phyloP scores from a whole-genome alignment of 441 rosid genomes.

The Cnidoscolus chayamansa region DNA sequence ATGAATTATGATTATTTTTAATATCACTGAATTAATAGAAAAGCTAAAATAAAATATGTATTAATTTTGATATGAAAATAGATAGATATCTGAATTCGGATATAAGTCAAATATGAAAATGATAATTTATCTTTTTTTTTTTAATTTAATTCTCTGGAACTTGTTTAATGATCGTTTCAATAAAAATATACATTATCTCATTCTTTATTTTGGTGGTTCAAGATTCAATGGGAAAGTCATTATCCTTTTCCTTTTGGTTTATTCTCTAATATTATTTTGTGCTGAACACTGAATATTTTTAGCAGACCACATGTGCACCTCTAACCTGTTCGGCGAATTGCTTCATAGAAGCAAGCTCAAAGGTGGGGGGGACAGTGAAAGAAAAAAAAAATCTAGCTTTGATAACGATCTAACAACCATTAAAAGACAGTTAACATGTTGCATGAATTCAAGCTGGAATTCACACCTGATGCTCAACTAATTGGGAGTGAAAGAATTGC shows the following conservation, averaged over 20 bases:
- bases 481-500: constrained; percentile 19
- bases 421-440: neutral
- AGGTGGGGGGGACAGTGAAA: neutral
- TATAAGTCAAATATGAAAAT: too few species aligned
- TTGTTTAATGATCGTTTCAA: constrained; percentile 5
- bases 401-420: constrained; percentile 7
- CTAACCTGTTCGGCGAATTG: constrained; percentile 32
- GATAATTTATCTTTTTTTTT: neutral
- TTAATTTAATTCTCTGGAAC: neutral
- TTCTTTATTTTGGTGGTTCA: neutral
- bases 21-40: too few species aligned
- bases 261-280: neutral
- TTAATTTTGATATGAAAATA: too few species aligned
- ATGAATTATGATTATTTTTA: too few species aligned
- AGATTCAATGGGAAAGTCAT: constrained; percentile 9
- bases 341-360: constrained; percentile 15
- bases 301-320: constrained; percentile 34
- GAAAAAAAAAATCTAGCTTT: constrained; percentile 8
- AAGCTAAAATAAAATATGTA: too few species aligned
- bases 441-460: constrained; percentile 5
- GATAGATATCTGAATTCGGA: too few species aligned
- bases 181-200: neutral
- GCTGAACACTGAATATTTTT: constrained; percentile 11
- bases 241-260: constrained; percentile 11
- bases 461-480: constrained; percentile 29